Evolutionary conservation across 2,329 filamentous ascomycete species (phyloP).

Genomic region (Exophiala lecanii-corni): DNA sequence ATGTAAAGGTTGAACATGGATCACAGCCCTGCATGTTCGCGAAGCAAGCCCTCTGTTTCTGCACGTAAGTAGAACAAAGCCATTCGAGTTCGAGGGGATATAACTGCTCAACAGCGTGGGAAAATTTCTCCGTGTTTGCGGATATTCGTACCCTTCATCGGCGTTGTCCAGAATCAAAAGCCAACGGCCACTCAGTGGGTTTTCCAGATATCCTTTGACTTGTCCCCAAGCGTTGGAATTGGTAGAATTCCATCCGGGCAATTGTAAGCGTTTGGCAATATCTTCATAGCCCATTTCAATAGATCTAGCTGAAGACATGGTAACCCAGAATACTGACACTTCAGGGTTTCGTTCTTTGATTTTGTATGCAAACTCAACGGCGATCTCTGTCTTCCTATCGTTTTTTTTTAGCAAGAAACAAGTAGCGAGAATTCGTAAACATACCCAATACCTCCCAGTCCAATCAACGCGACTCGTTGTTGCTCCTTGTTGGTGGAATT

Average conservation of each 20-base stretch:
- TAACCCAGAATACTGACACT: not conserved
- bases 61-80: not conserved
- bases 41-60: not conserved
- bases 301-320: not conserved
- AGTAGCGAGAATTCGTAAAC: not conserved
- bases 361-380: not conserved
- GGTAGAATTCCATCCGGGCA: not conserved
- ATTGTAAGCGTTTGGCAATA: not conserved
- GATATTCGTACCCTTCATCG: not conserved
- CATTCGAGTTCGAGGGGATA: not conserved
- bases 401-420: not conserved
- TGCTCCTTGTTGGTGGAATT: too few relatives aligned
- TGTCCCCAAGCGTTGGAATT: too few relatives aligned
- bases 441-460: not conserved
- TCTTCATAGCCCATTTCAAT: not conserved
- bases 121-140: not conserved
- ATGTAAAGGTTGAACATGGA: not conserved
- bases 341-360: not conserved
- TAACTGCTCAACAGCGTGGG: not conserved
- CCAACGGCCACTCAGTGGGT: not conserved
- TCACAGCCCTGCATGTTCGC: not conserved
- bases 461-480: not conserved
- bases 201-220: not conserved
- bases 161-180: not conserved
- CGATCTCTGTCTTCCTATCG: not conserved